Percentiles rank a stretch among this genome's conserved stretches.
Conservation (phyloP, 192 early-diverging fungal genomes). For the Cetraspora pellucida region DNA sequence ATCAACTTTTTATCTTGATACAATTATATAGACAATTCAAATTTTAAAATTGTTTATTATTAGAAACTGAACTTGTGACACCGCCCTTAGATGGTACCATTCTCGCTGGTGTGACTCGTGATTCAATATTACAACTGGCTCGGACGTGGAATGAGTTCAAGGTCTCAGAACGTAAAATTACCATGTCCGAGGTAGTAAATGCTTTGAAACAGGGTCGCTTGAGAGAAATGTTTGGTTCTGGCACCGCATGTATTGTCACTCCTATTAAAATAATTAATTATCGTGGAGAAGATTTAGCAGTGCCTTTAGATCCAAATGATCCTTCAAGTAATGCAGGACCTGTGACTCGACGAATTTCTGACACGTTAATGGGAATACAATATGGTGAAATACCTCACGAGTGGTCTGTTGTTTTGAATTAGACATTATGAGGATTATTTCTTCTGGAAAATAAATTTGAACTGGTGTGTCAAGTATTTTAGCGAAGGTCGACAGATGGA, state of each 20-base stretch:
- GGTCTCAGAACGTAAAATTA: conserved; percentile 81
- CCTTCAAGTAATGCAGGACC: conserved; percentile 81
- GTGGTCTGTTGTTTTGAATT: conserved; percentile 76
- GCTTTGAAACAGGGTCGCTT: conserved; percentile 80
- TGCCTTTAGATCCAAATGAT: conserved; percentile 86
- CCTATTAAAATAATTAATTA: conserved; percentile 89
- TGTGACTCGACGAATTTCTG: conserved; percentile 76
- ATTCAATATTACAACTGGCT: conserved; percentile 83
- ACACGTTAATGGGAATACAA: conserved; percentile 90
- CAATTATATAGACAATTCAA: no score
- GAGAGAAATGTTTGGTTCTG: conserved; percentile 92
- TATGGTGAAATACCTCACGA: conserved; percentile 79
- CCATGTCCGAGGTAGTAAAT: conserved; percentile 75
- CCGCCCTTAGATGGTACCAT: conserved; percentile 94
- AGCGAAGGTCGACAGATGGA: no score
- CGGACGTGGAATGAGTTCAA: conserved; percentile 85
- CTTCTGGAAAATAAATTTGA: no score
- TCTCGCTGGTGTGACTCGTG: conserved; percentile 93
- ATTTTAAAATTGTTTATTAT: neutral
- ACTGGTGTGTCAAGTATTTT: no score
- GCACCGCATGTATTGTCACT: conserved; percentile 93
- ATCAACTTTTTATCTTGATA: no score
- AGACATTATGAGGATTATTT: neutral
- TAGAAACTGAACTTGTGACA: conserved; percentile 82
- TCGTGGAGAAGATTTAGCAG: conserved; percentile 73